phyloP scores from a whole-genome alignment of 768 basidiomycete species.

The Cystobasidium tubakii region DNA sequence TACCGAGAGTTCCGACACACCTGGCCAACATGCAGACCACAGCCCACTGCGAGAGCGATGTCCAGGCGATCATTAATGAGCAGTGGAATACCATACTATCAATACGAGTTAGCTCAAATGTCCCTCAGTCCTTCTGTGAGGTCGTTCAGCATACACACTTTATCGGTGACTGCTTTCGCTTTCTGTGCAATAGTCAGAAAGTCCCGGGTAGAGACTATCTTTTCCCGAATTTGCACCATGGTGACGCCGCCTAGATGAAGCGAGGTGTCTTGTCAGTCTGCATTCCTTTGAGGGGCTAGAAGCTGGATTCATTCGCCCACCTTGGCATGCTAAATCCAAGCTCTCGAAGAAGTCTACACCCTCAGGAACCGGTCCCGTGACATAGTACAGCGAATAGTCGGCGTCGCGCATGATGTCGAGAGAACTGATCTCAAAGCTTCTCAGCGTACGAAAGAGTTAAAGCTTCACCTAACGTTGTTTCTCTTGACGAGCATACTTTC shows the following conservation, averaged over 20 bases:
- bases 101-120: background rate
- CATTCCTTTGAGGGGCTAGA: too few relatives aligned
- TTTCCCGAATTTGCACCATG: constrained; percentile 83
- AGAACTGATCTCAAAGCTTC: too few relatives aligned
- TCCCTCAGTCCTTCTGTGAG: background rate
- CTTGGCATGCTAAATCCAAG: constrained; percentile 63
- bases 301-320: constrained; percentile 50
- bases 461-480: too few relatives aligned
- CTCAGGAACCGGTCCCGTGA: constrained; percentile 73
- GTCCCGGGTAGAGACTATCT: constrained; percentile 73
- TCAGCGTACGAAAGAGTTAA: too few relatives aligned
- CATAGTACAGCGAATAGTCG: constrained; percentile 66
- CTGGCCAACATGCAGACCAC: constrained; percentile 82
- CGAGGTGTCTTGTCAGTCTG: background rate
- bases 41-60: constrained; percentile 67
- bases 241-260: constrained; percentile 66
- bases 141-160: constrained; percentile 45
- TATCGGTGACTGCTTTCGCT: constrained; percentile 66
- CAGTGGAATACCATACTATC: constrained; percentile 65
- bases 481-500: too few relatives aligned
- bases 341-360: constrained; percentile 66
- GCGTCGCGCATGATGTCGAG: constrained; percentile 40
- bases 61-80: constrained; percentile 78
- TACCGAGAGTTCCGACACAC: background rate
- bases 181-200: constrained; percentile 68